Evolutionary conservation across 2,329 filamentous ascomycete species (phyloP).

Genomic region (Penicillium sp.): DNA sequence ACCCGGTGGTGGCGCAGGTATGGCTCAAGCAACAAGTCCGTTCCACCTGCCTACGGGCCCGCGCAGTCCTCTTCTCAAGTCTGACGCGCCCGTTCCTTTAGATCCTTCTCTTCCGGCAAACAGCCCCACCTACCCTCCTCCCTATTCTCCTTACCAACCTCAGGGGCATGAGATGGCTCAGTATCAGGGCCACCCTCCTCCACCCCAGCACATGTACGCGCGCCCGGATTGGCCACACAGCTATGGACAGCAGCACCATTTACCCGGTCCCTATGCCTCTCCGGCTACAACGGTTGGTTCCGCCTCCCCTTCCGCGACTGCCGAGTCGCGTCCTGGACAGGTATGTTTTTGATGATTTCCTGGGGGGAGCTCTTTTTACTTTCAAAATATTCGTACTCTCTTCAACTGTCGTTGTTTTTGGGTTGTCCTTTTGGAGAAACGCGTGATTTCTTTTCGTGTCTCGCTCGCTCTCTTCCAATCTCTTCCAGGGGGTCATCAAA

Average conservation of each 20-base stretch:
- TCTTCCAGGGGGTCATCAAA: conserved; percentile 23
- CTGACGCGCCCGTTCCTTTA: conserved; percentile 98
- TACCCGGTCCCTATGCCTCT: conserved; percentile 52
- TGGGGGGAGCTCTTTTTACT: conserved; percentile 26
- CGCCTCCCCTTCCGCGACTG: conserved; percentile 57
- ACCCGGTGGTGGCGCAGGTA: conserved; percentile 77
- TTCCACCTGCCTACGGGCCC: conserved; percentile 61
- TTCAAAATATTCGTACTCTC: conserved; percentile 29
- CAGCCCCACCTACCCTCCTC: conserved; percentile 85
- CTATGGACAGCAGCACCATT: conserved; percentile 49
- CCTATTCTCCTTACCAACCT: conserved; percentile 83
- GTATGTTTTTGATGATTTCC: conserved; percentile 53
- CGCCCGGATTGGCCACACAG: conserved; percentile 50
- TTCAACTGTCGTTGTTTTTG: conserved; percentile 31
- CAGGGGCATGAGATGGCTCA: conserved; percentile 85
- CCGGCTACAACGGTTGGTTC: conserved; percentile 61
- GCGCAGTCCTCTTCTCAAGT: conserved; percentile 70
- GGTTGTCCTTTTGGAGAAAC: conserved; percentile 24
- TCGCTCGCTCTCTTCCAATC: neutral
- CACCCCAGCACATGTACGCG: conserved; percentile 50
- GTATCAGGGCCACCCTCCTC: conserved; percentile 53
- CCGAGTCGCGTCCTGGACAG: conserved; percentile 62
- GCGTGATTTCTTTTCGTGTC: neutral
- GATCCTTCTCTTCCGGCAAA: conserved; percentile 95
- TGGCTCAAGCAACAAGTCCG: conserved; percentile 99